Conservation (phyloP, 306 rosid genomes). For the Sophora flavescens region DNA sequence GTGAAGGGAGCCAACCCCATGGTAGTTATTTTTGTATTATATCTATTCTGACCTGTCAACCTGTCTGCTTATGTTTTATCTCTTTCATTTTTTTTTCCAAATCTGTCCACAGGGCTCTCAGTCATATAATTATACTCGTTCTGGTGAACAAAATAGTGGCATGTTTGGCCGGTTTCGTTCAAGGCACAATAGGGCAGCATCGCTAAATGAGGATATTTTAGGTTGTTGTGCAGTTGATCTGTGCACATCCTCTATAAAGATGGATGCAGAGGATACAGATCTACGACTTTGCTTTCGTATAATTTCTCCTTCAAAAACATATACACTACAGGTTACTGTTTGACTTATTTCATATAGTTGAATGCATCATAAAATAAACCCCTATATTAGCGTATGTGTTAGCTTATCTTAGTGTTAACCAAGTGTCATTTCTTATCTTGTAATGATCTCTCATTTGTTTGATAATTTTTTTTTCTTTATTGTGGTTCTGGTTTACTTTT, state of each 20-base stretch:
- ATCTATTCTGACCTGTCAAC: slow-evolving; percentile 28
- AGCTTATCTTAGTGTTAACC: slow-evolving; percentile 22
- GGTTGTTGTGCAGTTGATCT: slow-evolving; percentile 78
- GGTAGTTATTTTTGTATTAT: slow-evolving; percentile 64
- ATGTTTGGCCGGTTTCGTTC: slow-evolving; percentile 94
- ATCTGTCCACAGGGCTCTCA: slow-evolving; percentile 67
- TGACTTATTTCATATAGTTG: slow-evolving; percentile 40
- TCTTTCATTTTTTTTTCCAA: slow-evolving; percentile 17
- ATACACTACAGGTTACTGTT: slow-evolving; percentile 84
- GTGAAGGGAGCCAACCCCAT: slow-evolving; percentile 69
- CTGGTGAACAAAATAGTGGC: slow-evolving; percentile 79
- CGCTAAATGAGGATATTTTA: slow-evolving; percentile 75
- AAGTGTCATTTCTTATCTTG: slow-evolving; percentile 8
- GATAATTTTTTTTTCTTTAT: background rate
- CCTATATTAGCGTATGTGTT: slow-evolving; percentile 10
- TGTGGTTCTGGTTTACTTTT: slow-evolving; percentile 27
- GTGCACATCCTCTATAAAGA: slow-evolving; percentile 86
- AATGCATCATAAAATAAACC: slow-evolving; percentile 15
- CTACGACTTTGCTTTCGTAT: slow-evolving; percentile 95
- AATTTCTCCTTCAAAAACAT: slow-evolving; percentile 86
- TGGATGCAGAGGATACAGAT: slow-evolving; percentile 95
- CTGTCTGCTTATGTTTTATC: slow-evolving; percentile 36
- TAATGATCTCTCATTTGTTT: slow-evolving; percentile 19
- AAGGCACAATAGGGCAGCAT: slow-evolving; percentile 67
- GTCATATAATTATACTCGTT: slow-evolving; percentile 64